Conservation (phyloP, 257 asterid genomes). For the Solanum sitiens region DNA sequence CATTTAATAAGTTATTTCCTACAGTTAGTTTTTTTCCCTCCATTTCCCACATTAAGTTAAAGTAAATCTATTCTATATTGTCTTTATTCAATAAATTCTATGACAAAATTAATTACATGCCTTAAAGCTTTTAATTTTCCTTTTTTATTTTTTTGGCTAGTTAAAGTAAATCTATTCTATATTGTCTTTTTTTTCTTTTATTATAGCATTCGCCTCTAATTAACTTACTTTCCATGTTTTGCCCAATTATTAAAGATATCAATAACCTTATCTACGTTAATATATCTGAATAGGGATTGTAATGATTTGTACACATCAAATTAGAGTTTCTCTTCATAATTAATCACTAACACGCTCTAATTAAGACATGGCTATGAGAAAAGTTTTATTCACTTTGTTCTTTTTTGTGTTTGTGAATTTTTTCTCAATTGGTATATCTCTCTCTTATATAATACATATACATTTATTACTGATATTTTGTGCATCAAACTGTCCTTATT, state of each 20-base stretch:
- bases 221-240: neutral
- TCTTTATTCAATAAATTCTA: neutral
- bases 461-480: fast-evolving
- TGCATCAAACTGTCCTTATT: neutral
- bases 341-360: neutral
- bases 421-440: neutral
- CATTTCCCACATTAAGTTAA: neutral
- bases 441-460: neutral
- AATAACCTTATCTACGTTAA: neutral
- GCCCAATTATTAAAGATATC: neutral
- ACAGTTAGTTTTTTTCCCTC: neutral
- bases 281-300: neutral
- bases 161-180: too few species aligned
- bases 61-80: neutral
- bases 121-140: neutral
- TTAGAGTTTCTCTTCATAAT: neutral
- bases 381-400: neutral
- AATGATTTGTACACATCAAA: neutral
- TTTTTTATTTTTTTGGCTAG: neutral
- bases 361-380: neutral
- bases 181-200: too few species aligned
- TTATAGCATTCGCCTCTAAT: neutral
- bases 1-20: neutral
- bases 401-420: neutral
- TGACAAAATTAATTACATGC: neutral